Percentiles rank a stretch among this genome's conserved stretches.
These are phyloP conservation scores for Aureobasidium sp. DNA, from an alignment of 2,329 filamentous ascomycete genomes.

Conservation along the genomic window DNA sequence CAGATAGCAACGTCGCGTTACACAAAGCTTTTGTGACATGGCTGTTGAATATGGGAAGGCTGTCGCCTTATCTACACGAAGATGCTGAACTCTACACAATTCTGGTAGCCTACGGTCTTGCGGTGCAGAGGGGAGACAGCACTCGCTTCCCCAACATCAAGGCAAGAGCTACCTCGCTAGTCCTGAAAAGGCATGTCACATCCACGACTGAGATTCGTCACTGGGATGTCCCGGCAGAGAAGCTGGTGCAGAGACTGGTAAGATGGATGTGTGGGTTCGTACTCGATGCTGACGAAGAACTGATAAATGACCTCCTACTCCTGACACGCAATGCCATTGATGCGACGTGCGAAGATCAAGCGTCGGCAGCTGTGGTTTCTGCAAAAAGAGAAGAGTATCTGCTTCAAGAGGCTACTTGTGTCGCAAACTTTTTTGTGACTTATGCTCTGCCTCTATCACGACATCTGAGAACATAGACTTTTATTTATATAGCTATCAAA, in stretches of 20 bases:
- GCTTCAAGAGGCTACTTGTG: conserved; percentile 4
- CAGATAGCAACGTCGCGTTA: neutral
- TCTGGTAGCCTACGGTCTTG: neutral
- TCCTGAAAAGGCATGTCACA: neutral
- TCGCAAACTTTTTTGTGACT: neutral
- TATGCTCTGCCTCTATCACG: neutral
- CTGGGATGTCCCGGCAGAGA: neutral
- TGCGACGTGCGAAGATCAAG: neutral
- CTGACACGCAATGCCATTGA: neutral
- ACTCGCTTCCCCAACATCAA: conserved; percentile 10
- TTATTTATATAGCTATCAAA: neutral
- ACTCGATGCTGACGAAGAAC: neutral
- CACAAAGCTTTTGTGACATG: conserved; percentile 8
- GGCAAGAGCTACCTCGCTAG: neutral
- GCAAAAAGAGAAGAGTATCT: neutral
- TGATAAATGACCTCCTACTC: neutral
- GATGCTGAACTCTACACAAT: neutral
- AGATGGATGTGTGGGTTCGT: conserved; percentile 9
- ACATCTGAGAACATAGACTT: neutral
- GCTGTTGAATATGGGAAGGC: conserved; percentile 4
- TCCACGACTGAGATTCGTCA: neutral
- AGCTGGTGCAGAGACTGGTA: neutral
- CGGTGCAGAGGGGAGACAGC: neutral
- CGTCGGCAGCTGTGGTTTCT: neutral
- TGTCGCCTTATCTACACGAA: neutral